Evolutionary conservation across 345 rosid species (phyloP).

Genomic region (Erucastrum elatum): DNA sequence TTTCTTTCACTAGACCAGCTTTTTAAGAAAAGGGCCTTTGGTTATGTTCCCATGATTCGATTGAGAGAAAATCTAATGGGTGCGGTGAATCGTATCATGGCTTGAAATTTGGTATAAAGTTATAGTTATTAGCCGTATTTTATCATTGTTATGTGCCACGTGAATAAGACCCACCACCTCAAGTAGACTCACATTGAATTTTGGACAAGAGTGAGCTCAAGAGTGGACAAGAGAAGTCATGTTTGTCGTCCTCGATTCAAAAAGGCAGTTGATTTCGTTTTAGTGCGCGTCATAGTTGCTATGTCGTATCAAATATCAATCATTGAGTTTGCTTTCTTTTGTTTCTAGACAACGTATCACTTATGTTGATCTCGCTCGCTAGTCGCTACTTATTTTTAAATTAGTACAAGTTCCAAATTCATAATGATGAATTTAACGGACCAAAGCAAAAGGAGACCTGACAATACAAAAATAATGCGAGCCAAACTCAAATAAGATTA

Average conservation of each 20-base stretch:
- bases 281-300: constrained; percentile 37
- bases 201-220: constrained; percentile 13
- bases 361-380: not conserved
- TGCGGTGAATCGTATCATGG: constrained; percentile 21
- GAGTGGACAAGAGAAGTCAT: constrained; percentile 4
- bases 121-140: not conserved
- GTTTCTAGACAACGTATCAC: constrained; percentile 19
- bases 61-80: constrained; percentile 9
- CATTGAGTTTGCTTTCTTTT: constrained; percentile 7
- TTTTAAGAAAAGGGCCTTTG: constrained; percentile 30
- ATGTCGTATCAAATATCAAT: constrained; percentile 29
- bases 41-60: constrained; percentile 22
- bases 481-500: not conserved
- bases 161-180: constrained; percentile 19
- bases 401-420: not conserved
- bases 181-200: not conserved
- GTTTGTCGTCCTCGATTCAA: constrained; percentile 29
- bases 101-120: not conserved
- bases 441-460: not conserved
- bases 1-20: constrained; percentile 23
- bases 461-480: not conserved
- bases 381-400: not conserved
- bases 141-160: constrained; percentile 11
- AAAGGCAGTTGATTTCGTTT: constrained; percentile 11
- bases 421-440: not conserved